phyloP scores from a whole-genome alignment of 2,329 filamentous ascomycete species.

The Talaromyces sp. region DNA sequence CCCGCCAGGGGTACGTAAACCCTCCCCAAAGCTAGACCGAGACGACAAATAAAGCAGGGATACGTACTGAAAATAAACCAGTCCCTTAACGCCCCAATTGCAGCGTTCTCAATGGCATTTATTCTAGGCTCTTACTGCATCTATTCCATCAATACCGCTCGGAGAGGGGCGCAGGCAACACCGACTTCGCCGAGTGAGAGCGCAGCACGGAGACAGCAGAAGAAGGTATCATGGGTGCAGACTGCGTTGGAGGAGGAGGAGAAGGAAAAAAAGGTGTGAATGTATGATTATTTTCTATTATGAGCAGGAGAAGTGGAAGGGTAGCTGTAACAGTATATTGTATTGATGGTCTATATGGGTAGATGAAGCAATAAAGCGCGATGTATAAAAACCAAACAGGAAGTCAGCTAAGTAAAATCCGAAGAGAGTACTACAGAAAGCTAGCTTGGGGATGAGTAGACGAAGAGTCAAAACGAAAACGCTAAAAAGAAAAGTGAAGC shows the following conservation, averaged over 20 bases:
- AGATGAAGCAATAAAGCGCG: not conserved
- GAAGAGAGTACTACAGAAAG: not conserved
- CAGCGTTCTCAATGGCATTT: conserved; percentile 3
- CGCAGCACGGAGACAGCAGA: not conserved
- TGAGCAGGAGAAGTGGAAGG: not conserved
- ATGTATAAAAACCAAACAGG: not conserved
- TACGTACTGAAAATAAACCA: not conserved
- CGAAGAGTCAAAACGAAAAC: not conserved
- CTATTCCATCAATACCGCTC: not conserved
- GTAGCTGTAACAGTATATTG: not conserved
- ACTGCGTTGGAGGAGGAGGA: not conserved
- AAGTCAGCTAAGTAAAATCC: not conserved
- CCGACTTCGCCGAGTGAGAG: not conserved
- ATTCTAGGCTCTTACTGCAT: conserved; percentile 1
- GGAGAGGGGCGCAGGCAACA: not conserved
- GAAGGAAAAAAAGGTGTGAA: not conserved
- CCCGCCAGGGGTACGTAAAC: conserved; percentile 4
- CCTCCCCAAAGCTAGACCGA: too few species aligned
- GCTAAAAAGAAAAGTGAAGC: not conserved
- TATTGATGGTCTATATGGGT: not conserved
- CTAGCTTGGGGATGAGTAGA: not conserved
- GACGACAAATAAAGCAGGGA: not conserved
- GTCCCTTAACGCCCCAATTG: conserved; percentile 7
- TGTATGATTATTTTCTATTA: not conserved
- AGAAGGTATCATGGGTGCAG: not conserved